A percentile compares a stretch with the other conserved stretches of the same genome.
phyloP scores from a whole-genome alignment of 2,329 filamentous ascomycete genomes.

The Tolypocladium amazonense region DNA sequence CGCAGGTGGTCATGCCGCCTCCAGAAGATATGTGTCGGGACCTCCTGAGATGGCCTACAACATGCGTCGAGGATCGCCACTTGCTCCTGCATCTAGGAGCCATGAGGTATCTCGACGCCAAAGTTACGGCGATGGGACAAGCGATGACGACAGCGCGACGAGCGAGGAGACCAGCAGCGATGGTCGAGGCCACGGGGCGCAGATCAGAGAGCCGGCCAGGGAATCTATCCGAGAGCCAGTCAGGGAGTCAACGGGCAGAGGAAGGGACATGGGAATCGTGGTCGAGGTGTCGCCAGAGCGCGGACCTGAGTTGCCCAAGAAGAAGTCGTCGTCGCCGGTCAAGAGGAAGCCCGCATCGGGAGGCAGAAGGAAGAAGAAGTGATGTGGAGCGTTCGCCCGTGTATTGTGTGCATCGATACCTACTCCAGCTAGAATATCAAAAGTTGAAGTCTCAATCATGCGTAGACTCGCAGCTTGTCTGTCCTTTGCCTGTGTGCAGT shows the following conservation, averaged over 20 bases:
- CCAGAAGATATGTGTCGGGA: constrained; percentile 27
- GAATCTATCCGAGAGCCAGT: not conserved
- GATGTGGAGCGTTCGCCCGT: constrained; percentile 4
- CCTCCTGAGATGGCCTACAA: constrained; percentile 16
- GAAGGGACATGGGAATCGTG: constrained; percentile 26
- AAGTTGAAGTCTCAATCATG: not conserved
- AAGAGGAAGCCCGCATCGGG: constrained; percentile 27
- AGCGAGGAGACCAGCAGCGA: constrained; percentile 27
- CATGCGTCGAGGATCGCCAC: constrained; percentile 12
- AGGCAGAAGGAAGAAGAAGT: constrained; percentile 24
- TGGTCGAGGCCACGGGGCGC: constrained; percentile 23
- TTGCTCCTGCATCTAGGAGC: constrained; percentile 21
- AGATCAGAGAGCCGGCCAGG: constrained; percentile 13
- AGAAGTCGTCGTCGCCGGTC: constrained; percentile 29
- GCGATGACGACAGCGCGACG: constrained; percentile 22
- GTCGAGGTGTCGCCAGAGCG: constrained; percentile 24
- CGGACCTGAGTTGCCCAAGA: constrained; percentile 18
- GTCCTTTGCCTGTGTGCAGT: not conserved
- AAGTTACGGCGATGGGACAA: constrained; percentile 21
- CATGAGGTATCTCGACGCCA: constrained; percentile 16
- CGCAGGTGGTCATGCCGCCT: constrained; percentile 18
- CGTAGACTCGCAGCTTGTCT: not conserved
- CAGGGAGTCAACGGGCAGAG: constrained; percentile 15
- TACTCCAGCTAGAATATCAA: not conserved
- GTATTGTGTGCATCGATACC: not conserved